A percentile compares a stretch with the other conserved stretches of the same genome.
Evolutionary conservation across 306 rosid species (phyloP).

Genomic region (Trichosanthes truncata): DNA sequence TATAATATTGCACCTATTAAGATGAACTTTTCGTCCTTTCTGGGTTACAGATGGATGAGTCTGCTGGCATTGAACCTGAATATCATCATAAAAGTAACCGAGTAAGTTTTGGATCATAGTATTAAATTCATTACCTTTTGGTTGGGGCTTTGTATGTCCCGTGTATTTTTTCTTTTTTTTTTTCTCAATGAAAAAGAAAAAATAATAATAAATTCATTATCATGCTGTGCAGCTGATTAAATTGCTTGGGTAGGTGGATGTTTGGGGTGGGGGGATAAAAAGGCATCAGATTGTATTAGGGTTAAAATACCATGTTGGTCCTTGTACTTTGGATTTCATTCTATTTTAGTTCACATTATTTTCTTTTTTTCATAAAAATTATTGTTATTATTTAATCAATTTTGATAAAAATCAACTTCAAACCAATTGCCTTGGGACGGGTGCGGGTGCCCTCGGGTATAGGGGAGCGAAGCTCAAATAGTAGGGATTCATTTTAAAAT

Average conservation of each 20-base stretch:
- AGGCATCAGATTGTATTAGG: neutral
- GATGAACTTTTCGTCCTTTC: slow-evolving; percentile 11
- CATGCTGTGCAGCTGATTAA: neutral
- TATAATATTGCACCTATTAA: neutral
- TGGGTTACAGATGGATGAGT: slow-evolving; percentile 65
- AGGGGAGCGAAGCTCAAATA: too few species aligned
- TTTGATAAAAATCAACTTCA: too few species aligned
- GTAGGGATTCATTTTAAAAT: too few species aligned
- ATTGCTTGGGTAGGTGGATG: neutral
- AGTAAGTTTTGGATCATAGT: slow-evolving; percentile 27
- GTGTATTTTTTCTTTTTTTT: too few species aligned
- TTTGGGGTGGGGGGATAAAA: neutral
- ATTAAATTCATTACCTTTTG: neutral
- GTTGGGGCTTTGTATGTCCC: neutral
- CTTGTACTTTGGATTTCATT: too few species aligned
- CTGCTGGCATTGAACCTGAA: slow-evolving; percentile 89
- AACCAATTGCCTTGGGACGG: too few species aligned
- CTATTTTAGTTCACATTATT: too few species aligned
- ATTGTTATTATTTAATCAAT: too few species aligned
- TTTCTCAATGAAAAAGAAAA: neutral
- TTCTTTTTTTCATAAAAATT: too few species aligned
- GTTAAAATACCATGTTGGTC: too few species aligned
- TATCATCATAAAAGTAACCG: slow-evolving; percentile 81
- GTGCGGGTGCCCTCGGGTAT: too few species aligned
- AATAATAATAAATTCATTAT: neutral